Percentiles rank a stretch among this genome's conserved stretches.
These are phyloP conservation scores for Heterobasidion annosum DNA, from an alignment of 1,284 basidiomycete genomes.

Conservation along the genomic window DNA sequence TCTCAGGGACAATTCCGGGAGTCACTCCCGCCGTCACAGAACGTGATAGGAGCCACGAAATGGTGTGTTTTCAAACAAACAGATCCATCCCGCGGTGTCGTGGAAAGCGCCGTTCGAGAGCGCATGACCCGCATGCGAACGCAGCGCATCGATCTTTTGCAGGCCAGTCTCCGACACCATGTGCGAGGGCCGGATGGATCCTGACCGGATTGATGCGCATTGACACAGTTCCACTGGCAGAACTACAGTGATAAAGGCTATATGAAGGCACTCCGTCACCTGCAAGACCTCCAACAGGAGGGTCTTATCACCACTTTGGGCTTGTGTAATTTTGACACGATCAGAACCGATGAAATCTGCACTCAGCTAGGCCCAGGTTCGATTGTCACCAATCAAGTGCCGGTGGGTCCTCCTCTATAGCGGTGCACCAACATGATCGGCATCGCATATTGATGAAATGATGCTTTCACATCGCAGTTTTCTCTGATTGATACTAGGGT, in stretches of 20 bases:
- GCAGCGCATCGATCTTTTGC: constrained; percentile 57
- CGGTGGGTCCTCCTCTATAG: constrained; percentile 33
- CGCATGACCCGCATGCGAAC: constrained; percentile 47
- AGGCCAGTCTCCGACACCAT: constrained; percentile 30
- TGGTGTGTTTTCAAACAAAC: constrained; percentile 69
- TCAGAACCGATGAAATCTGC: constrained; percentile 71
- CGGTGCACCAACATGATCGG: background rate
- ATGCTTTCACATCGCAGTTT: constrained; percentile 39
- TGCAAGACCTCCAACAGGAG: constrained; percentile 51
- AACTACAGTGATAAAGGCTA: constrained; percentile 68
- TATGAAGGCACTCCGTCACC: constrained; percentile 48
- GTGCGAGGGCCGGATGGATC: background rate
- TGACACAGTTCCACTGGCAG: constrained; percentile 68
- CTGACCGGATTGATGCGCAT: background rate
- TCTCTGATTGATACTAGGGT: constrained; percentile 74
- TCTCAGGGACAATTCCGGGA: constrained; percentile 58
- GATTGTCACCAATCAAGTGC: constrained; percentile 77
- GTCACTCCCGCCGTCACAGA: constrained; percentile 29
- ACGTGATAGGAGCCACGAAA: constrained; percentile 65
- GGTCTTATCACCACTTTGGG: constrained; percentile 61
- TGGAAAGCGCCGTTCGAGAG: constrained; percentile 60
- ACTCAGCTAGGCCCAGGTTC: constrained; percentile 54
- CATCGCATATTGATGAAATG: background rate
- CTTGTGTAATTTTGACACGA: constrained; percentile 74
- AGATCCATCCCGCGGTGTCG: constrained; percentile 42